These are phyloP conservation scores for Simmondsia chinensis DNA, from an alignment of 148 eudicot genomes.

Conservation along the genomic window DNA sequence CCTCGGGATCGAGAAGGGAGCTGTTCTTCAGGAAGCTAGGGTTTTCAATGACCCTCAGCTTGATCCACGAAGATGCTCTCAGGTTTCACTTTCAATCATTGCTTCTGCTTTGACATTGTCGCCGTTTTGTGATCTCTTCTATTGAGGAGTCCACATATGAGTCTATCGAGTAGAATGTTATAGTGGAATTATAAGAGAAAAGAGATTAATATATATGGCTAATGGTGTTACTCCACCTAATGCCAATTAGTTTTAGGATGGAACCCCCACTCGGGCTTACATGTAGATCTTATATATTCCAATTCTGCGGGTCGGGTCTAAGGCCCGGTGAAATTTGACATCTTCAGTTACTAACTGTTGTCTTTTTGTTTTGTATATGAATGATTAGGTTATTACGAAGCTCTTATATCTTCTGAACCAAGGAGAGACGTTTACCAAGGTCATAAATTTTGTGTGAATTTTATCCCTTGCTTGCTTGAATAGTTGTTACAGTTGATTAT, in stretches of 20 bases:
- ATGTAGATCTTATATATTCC: no score
- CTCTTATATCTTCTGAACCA: constrained; percentile 80
- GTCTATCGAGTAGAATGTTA: no score
- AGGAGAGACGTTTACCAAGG: constrained; percentile 92
- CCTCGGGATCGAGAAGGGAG: constrained; percentile 91
- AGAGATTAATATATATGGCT: no score
- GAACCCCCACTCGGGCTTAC: no score
- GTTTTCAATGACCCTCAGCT: constrained; percentile 94
- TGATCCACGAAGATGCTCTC: constrained; percentile 85
- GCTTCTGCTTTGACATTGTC: background rate
- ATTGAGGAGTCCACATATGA: no score
- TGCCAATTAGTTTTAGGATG: no score
- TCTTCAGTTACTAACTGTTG: background rate
- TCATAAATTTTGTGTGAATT: constrained; percentile 11
- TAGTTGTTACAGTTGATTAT: no score
- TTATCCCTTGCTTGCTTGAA: background rate
- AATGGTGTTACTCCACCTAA: no score
- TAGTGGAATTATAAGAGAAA: no score
- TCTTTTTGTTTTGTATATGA: background rate
- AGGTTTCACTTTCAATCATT: constrained; percentile 30
- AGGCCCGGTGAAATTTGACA: no score
- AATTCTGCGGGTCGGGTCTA: no score
- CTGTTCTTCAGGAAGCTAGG: constrained; percentile 93
- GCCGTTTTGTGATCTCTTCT: no score
- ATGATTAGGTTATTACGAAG: constrained; percentile 68